These are phyloP conservation scores for Scytalidium sp. DNA, from an alignment of 2,329 filamentous ascomycete genomes.

Conservation along the genomic window DNA sequence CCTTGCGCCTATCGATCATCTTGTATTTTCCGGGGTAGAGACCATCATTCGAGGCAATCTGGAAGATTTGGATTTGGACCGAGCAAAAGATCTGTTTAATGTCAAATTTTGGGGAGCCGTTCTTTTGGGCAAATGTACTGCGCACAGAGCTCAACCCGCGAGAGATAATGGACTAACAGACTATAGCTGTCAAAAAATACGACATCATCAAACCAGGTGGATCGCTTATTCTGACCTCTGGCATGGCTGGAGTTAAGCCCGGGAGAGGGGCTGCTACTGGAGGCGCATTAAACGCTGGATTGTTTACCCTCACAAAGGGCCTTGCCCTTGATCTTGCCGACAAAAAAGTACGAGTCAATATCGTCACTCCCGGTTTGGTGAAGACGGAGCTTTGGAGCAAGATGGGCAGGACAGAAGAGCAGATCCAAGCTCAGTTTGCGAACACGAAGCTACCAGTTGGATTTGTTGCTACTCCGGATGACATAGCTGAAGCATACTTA, in stretches of 20 bases:
- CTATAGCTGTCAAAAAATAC: slow-evolving; percentile 30
- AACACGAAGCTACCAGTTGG: slow-evolving; percentile 21
- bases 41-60: slow-evolving; percentile 34
- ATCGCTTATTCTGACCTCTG: slow-evolving; percentile 35
- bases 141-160: background rate
- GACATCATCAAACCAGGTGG: slow-evolving; percentile 34
- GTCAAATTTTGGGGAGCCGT: slow-evolving; percentile 39
- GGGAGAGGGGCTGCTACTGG: slow-evolving; percentile 34
- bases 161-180: background rate
- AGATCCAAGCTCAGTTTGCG: slow-evolving; percentile 21
- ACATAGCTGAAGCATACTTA: slow-evolving; percentile 40
- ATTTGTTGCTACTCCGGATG: slow-evolving; percentile 30
- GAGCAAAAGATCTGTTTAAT: slow-evolving; percentile 33
- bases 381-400: slow-evolving; percentile 43
- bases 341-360: slow-evolving; percentile 59
- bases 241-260: slow-evolving; percentile 31
- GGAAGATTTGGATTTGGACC: slow-evolving; percentile 29
- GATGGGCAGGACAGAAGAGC: slow-evolving; percentile 21
- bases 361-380: slow-evolving; percentile 53
- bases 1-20: slow-evolving; percentile 34
- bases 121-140: slow-evolving; percentile 30
- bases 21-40: slow-evolving; percentile 36
- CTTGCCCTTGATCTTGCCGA: slow-evolving; percentile 55
- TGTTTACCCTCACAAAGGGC: slow-evolving; percentile 49
- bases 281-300: slow-evolving; percentile 35